Conservation (phyloP, 352 stramenopile species). For the Phytopythium oedochilum region DNA sequence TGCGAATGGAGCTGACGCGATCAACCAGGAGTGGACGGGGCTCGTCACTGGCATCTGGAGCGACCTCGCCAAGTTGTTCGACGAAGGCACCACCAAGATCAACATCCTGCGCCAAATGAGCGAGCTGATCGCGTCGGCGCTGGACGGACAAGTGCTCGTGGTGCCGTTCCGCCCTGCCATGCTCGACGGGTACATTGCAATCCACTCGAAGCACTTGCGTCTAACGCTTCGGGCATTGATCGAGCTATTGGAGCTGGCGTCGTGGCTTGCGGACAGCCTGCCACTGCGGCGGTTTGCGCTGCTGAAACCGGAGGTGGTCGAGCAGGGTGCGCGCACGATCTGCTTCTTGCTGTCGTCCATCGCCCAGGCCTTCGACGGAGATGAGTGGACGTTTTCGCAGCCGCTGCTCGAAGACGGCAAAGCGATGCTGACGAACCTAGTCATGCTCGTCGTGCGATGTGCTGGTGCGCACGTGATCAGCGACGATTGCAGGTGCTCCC, state of each 20-base stretch:
- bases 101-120: constrained; percentile 51
- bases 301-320: constrained; percentile 49
- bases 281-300: constrained; percentile 22
- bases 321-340: constrained; percentile 56
- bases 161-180: constrained; percentile 49
- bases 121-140: constrained; percentile 47
- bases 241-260: constrained; percentile 57
- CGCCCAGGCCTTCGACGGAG: constrained; percentile 29
- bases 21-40: constrained; percentile 39
- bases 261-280: constrained; percentile 49
- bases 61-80: constrained; percentile 64
- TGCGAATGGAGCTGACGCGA: constrained; percentile 4
- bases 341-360: constrained; percentile 57
- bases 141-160: constrained; percentile 25
- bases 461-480: constrained; percentile 18
- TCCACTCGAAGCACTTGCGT: constrained; percentile 68
- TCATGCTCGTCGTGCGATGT: constrained; percentile 55
- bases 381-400: constrained; percentile 42
- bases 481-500: constrained; percentile 24
- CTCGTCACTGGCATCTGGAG: constrained; percentile 66
- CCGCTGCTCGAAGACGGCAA: constrained; percentile 55
- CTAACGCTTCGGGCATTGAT: constrained; percentile 57
- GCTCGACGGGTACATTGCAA: constrained; percentile 56
- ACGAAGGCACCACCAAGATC: constrained; percentile 62
- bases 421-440: constrained; percentile 48